phyloP scores from a whole-genome alignment of 2,329 filamentous ascomycete genomes.

The Paracoccidioides brasiliensis region DNA sequence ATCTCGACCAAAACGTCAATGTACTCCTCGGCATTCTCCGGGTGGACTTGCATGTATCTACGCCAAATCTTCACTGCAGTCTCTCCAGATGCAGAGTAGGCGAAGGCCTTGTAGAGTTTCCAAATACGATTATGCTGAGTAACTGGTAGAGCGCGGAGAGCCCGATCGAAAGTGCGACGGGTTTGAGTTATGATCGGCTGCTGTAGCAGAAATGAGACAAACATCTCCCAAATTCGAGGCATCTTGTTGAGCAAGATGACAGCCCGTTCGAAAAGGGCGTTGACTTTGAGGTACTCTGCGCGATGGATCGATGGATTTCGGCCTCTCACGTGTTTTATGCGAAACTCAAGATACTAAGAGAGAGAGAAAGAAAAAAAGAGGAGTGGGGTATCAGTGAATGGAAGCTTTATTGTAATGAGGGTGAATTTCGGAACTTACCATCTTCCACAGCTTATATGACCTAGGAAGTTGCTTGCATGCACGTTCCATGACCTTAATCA shows the following conservation, averaged over 20 bases:
- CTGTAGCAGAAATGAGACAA: conserved; percentile 74
- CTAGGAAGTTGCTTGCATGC: conserved; percentile 80
- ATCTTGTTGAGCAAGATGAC: conserved; percentile 95
- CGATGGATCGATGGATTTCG: conserved; percentile 71
- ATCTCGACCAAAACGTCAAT: conserved; percentile 77
- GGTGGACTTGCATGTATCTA: conserved; percentile 92
- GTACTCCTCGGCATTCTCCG: conserved; percentile 88
- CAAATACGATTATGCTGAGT: conserved; percentile 95
- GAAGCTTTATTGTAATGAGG: not conserved
- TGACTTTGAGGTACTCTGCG: conserved; percentile 82
- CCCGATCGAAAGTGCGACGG: conserved; percentile 79
- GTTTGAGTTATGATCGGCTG: conserved; percentile 86
- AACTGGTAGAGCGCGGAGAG: conserved; percentile 77
- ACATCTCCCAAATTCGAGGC: conserved; percentile 98
- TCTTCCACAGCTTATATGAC: conserved; percentile 97
- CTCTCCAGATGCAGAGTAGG: conserved; percentile 75
- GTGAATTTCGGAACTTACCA: conserved; percentile 40
- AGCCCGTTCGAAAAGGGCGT: conserved; percentile 83
- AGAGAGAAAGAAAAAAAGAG: conserved; percentile 2
- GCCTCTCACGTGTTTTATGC: conserved; percentile 65
- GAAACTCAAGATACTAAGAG: conserved; percentile 68
- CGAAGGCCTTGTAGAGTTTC: conserved; percentile 81
- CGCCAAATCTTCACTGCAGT: conserved; percentile 91
- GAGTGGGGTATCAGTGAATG: not conserved
- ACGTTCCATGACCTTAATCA: conserved; percentile 59